Evolutionary conservation across 176 grass and related monocot species (phyloP).

Genomic region (Triticum aestivum): IWGSC_CS_RefSeq_v2.1 NC_057808.1:363702097-363702596

Average conservation of each 20-base stretch:
- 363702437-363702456: not conserved
- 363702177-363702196: not conserved
- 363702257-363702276: not conserved
- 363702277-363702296: not conserved
- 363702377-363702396: not conserved
- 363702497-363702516: not conserved
- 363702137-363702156: not conserved
- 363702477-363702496: not conserved
- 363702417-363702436: not conserved
- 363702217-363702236: not conserved
- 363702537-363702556: too few relatives aligned
- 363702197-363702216: not conserved
- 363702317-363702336: not conserved
- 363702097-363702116: not conserved
- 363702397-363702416: not conserved
- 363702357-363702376: not conserved
- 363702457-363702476: not conserved
- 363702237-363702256: not conserved
- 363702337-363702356: not conserved
- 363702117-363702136: conserved; percentile 34
- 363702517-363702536: not conserved
- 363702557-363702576: not conserved
- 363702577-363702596: not conserved
- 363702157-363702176: conserved; percentile 18
- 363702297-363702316: conserved; percentile 1